Evolutionary conservation across 768 basidiomycete genomes (phyloP), one percentile per base, ranked within the genome.

Genomic region (Tubosaeta sp.): DNA sequence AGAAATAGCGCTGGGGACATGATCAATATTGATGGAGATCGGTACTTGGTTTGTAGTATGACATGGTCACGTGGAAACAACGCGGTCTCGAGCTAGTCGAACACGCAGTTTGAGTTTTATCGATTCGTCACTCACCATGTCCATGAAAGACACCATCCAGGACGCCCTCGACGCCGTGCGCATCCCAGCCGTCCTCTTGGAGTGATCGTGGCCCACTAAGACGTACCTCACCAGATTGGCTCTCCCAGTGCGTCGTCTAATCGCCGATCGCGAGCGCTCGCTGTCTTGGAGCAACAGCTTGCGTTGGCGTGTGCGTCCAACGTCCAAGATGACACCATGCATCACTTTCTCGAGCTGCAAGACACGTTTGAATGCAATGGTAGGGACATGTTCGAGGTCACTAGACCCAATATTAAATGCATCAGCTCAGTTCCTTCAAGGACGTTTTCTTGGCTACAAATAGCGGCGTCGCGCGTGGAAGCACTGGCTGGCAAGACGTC

Each of bases 311-410:
- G 76, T 50, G 71, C 77, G 35, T 59, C 69, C 22, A 63, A 72
- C n/a, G 67, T 74, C 21, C 61, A 74, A 16, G 68, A 72, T 16
- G 74, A 73, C 25, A 75, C 76, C 9, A 72, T 82, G 55, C 72
- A 75, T 32, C 67, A 70, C 41, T 87, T 90, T 66, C 63, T 84
- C 18, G 74, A 79, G 10, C 69, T 90, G 36, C 90, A 93, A 63
- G 81, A 87, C 57, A 81, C 81, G 1, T 91, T 93, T 57, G 86
- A 92, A 65, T 89, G 85, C 67, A 93, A 93, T 61, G 73, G 90
- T 90, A 53, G 86, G 60, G 32, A 13, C 49, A 40, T 49, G 11
- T 30, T 52, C 14, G 32, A 3, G 46, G 18, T 34, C 35, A 16
- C 42, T 25, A 10, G 35, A 44, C 31, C 24, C 24, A 10, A 44